phyloP scores from a whole-genome alignment of 2,329 filamentous ascomycete species.

The Aureobasidium namibiae region DNA sequence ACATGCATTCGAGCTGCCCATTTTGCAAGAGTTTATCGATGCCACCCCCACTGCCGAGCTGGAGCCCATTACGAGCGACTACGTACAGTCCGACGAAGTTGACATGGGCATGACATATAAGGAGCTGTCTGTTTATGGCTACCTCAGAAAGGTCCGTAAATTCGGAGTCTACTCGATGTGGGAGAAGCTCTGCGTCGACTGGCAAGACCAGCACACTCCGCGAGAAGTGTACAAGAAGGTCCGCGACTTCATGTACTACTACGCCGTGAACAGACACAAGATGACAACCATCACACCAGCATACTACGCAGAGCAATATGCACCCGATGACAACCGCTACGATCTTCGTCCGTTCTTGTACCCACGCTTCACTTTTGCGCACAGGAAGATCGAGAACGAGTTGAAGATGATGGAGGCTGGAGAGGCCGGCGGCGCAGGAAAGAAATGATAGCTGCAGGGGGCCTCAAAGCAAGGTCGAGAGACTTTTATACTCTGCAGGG shows the following conservation, averaged over 20 bases:
- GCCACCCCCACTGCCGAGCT: conserved; percentile 43
- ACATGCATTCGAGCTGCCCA: conserved; percentile 52
- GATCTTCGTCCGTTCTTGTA: conserved; percentile 50
- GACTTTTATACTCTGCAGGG: background rate
- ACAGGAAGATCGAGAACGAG: conserved; percentile 42
- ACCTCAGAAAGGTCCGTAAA: conserved; percentile 47
- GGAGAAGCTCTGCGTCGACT: conserved; percentile 43
- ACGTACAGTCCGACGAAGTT: conserved; percentile 50
- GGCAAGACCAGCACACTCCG: conserved; percentile 32
- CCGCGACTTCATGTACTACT: conserved; percentile 44
- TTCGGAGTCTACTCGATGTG: conserved; percentile 49
- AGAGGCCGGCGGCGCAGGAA: conserved; percentile 14
- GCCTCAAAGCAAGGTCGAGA: background rate
- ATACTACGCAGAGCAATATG: conserved; percentile 18
- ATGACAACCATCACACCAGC: conserved; percentile 41
- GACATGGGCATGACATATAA: conserved; percentile 48
- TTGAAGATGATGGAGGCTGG: conserved; percentile 35
- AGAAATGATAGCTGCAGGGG: background rate
- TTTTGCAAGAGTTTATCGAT: conserved; percentile 57
- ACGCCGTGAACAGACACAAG: conserved; percentile 59
- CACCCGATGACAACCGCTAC: conserved; percentile 43
- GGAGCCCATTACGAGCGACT: conserved; percentile 57
- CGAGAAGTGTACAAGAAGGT: conserved; percentile 32
- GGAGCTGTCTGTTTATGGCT: conserved; percentile 46
- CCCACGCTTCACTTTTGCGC: conserved; percentile 38